These are phyloP conservation scores for Penicillium sp. DNA, from an alignment of 2,329 filamentous ascomycete species.

Conservation along the genomic window DNA sequence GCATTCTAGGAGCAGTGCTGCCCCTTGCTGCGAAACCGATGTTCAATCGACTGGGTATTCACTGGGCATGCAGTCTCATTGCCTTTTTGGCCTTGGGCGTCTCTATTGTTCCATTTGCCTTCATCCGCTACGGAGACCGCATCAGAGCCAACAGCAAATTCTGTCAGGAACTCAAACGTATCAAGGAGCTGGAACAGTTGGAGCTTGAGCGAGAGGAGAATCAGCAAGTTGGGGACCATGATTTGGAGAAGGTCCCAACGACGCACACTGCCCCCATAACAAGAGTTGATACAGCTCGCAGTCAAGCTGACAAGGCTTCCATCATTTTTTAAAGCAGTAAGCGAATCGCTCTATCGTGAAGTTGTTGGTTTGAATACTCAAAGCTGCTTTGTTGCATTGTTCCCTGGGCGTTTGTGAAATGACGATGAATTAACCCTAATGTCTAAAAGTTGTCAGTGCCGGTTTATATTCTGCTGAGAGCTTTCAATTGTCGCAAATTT, in stretches of 20 bases:
- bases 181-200: slow-evolving; percentile 33
- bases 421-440: slow-evolving; percentile 1
- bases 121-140: slow-evolving; percentile 42
- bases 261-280: slow-evolving; percentile 10
- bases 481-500: background rate
- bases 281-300: slow-evolving; percentile 22
- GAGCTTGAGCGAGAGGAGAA: slow-evolving; percentile 22
- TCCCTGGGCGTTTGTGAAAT: background rate
- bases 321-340: slow-evolving; percentile 15
- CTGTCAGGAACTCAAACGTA: slow-evolving; percentile 40
- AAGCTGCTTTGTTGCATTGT: slow-evolving; percentile 4
- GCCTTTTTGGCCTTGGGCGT: slow-evolving; percentile 42
- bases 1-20: slow-evolving; percentile 56
- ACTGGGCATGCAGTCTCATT: slow-evolving; percentile 45
- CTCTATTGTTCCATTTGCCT: slow-evolving; percentile 43
- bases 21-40: slow-evolving; percentile 53
- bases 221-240: slow-evolving; percentile 1
- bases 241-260: slow-evolving; percentile 14
- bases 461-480: background rate
- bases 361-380: background rate
- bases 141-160: slow-evolving; percentile 45
- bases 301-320: slow-evolving; percentile 19
- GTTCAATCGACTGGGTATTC: slow-evolving; percentile 43
- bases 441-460: too few species aligned
- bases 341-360: background rate